Conservation (phyloP, 768 basidiomycete species). For the Panaeolus cyanescens region DNA sequence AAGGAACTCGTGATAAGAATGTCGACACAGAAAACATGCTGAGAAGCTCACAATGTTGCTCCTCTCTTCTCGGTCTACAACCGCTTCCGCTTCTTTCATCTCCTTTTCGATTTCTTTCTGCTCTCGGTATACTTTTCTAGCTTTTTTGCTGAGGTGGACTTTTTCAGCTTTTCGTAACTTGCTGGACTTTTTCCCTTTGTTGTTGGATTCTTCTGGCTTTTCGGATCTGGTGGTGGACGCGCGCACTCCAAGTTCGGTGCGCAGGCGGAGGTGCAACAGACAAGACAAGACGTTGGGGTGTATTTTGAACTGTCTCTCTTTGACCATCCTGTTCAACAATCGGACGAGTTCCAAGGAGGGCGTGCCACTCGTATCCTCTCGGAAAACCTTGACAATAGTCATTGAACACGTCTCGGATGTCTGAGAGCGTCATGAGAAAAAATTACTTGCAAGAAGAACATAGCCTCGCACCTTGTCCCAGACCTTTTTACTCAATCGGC, state of each 20-base stretch:
- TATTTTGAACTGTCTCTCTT: constrained; percentile 87
- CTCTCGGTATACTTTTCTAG: constrained; percentile 83
- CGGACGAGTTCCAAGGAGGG: constrained; percentile 89
- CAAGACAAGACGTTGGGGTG: constrained; percentile 88
- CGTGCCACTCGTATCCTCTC: constrained; percentile 75
- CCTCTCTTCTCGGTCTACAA: constrained; percentile 90
- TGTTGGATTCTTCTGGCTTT: constrained; percentile 43
- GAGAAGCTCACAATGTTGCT: constrained; percentile 67
- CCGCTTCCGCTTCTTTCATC: constrained; percentile 91
- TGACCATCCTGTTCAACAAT: constrained; percentile 92
- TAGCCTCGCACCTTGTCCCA: constrained; percentile 88
- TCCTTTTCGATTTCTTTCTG: constrained; percentile 89
- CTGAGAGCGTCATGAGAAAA: constrained; percentile 40
- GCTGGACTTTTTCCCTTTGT: constrained; percentile 40
- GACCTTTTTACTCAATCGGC: constrained; percentile 77
- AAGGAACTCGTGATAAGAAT: constrained; percentile 9
- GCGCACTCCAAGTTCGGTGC: constrained; percentile 80
- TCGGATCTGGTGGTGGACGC: constrained; percentile 73
- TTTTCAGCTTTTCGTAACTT: constrained; percentile 63
- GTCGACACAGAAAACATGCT: constrained; percentile 2
- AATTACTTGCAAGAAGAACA: constrained; percentile 10
- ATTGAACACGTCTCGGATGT: constrained; percentile 84
- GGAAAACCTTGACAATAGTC: constrained; percentile 81
- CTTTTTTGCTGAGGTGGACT: constrained; percentile 91
- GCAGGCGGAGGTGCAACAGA: constrained; percentile 82